Base-by-base conservation (phyloP, 371 early-diverging fungal genomes). In the Rhizopus delemar region DNA sequence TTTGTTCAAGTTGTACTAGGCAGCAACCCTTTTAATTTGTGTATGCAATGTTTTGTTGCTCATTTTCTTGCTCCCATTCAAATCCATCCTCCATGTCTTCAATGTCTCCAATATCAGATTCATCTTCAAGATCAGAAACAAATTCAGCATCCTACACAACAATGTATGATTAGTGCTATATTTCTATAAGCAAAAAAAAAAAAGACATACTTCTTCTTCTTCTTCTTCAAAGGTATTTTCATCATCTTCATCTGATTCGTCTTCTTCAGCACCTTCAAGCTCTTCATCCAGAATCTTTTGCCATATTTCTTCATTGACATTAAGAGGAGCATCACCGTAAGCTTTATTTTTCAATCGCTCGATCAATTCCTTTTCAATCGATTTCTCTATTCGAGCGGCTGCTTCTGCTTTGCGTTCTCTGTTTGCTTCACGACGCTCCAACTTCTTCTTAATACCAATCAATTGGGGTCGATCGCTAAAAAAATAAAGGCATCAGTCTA, bases 351-450 rank as follows among this genome's bases (percentile, higher is more conserved):
- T 93, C 60, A 99, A 81, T 62, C 99, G 85, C 59, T 93, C 91
- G 66, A 99, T 78, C 60, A 99, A 79, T 80, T 99, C 99, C 82
- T 97, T 95, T 69, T 99, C 98, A 66, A 99, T 96, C 8, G 91
- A 82, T 77, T 92, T 89, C 58, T 99, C 99, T 63, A 99, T 83
- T 60, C 95, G 85, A 22, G 99, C 95, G 3, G 95, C 97, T 2
- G 89, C 89, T 66, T 96, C 92, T 5, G 98, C 98, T 72, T 96
- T 93, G 52, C 85, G 79, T 74, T 99, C 99, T 58, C 98, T 81
- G 22, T 87, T 81, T 41, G 86, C 82, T 73, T 99, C 99, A 67
- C 97, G 88, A 51, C 94, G 85, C 57, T 96, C 97, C 51, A 93
- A 80, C 82, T 97, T 99, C 84, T 93, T 95, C 70, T 92, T 94